A percentile compares a stretch with the other conserved stretches of the same genome.
These are phyloP conservation scores for Calvatia gigantea DNA, from an alignment of 768 basidiomycete species.

Conservation along the genomic window DNA sequence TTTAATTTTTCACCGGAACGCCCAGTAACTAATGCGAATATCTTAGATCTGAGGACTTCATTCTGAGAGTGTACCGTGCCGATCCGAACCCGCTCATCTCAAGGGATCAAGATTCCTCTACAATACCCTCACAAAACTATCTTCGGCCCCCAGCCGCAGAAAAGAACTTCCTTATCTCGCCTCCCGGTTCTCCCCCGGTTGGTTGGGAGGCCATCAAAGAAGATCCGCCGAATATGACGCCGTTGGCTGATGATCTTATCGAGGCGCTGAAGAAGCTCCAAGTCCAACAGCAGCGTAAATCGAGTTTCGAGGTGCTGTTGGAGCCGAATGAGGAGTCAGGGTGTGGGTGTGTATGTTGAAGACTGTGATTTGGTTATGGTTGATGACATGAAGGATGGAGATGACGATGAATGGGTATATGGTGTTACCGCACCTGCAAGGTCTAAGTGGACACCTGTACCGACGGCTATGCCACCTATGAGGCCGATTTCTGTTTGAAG, in stretches of 20 bases:
- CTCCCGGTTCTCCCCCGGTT: slow-evolving; percentile 94
- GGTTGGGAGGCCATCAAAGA: slow-evolving; percentile 94
- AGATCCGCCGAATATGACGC: slow-evolving; percentile 81
- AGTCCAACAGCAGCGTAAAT: slow-evolving; percentile 32
- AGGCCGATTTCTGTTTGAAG: slow-evolving; percentile 41
- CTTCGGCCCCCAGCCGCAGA: slow-evolving; percentile 77
- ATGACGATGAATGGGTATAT: slow-evolving; percentile 63
- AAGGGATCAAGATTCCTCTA: slow-evolving; percentile 27
- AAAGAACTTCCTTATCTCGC: slow-evolving; percentile 97
- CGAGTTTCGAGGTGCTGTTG: slow-evolving; percentile 53
- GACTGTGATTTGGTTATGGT: slow-evolving; percentile 49
- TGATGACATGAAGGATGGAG: slow-evolving; percentile 27
- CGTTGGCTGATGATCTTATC: slow-evolving; percentile 88
- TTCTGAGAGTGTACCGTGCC: slow-evolving; percentile 69
- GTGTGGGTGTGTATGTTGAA: slow-evolving; percentile 78
- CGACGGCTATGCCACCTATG: slow-evolving; percentile 60
- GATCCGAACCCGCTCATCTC: slow-evolving; percentile 63
- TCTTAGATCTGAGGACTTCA: slow-evolving; percentile 43
- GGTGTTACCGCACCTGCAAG: slow-evolving; percentile 50
- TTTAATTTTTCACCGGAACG: slow-evolving; percentile 5
- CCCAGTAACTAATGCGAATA: not conserved
- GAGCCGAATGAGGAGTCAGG: slow-evolving; percentile 66
- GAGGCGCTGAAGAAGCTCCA: slow-evolving; percentile 72
- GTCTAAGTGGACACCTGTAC: slow-evolving; percentile 45
- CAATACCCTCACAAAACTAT: slow-evolving; percentile 31